Evolutionary conservation across 768 basidiomycete species (phyloP), one percentile per base, ranked within the genome.

Genomic region (Xerocomellus intermedius): DNA sequence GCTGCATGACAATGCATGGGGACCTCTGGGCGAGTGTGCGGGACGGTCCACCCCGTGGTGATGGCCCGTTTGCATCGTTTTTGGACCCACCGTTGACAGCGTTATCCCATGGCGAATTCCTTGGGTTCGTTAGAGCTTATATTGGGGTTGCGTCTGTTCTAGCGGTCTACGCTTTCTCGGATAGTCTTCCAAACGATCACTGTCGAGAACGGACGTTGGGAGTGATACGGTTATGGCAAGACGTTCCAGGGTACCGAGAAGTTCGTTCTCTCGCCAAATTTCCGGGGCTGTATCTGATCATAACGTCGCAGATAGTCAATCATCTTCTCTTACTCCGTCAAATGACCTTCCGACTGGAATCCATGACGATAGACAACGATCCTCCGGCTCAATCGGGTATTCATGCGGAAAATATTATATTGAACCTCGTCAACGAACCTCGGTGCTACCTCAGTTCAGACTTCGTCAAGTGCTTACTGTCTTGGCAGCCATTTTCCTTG

Each of bases 81-180:
- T 74, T 81, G 55, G 74, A 55, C 59, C 59, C 46, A 52, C 74
- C 57, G 58, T 45, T 41, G 22, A 38, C 53, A 13, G 22, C 60
- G 2, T 64, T 70, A 38, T 72, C 79, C 4, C 82, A 84, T 64
- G 77, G 77, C 26, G 83, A 85, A 43, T 87, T 91, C 58, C 68
- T 89, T 17, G 71, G 76, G 1, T 85, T 89, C 56, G 74, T 87
- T 10, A 78, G 85, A 54, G 85, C 86, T 0, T 83, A 81, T 57
- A 71, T 91, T 44, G 90, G 90, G 2, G 77, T 91, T 8, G 77
- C 84, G 3, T 76, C 78, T 48, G 82, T 89, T 14, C 70, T 92
- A 14, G 83, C 83, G 2, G 86, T 87, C 33, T 86, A 85, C 64
- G 86, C 87, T 4, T 93, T 89, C 86, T 82, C 89, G 13, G 90